Conservation (phyloP, 2,329 filamentous ascomycete genomes). For the Cadophora malorum region DNA sequence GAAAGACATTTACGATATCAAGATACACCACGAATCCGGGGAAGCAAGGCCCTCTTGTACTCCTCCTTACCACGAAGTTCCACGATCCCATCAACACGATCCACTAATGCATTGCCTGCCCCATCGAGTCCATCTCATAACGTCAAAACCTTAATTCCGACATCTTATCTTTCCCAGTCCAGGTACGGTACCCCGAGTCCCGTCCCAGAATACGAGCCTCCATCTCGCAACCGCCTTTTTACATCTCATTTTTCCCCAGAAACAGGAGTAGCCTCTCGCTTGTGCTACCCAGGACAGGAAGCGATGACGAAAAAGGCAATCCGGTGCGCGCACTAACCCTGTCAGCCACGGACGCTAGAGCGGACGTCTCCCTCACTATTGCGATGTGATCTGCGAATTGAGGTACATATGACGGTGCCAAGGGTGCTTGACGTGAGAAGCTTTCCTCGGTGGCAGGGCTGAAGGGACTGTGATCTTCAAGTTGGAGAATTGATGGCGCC, state of each 20-base stretch:
- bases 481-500: too few relatives aligned
- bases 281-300: too few relatives aligned
- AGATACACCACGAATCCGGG: background rate
- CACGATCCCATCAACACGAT: background rate
- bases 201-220: too few relatives aligned
- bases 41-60: background rate
- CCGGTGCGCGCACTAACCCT: background rate
- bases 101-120: background rate
- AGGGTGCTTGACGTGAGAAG: background rate
- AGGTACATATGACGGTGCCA: background rate
- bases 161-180: too few relatives aligned
- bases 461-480: background rate
- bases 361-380: too few relatives aligned
- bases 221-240: too few relatives aligned
- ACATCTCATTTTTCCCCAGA: too few relatives aligned
- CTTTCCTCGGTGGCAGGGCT: background rate
- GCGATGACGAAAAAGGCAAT: background rate
- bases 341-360: too few relatives aligned
- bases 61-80: background rate
- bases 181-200: too few relatives aligned
- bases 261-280: too few relatives aligned
- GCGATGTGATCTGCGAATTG: too few relatives aligned
- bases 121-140: background rate
- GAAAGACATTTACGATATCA: background rate
- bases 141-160: too few relatives aligned